Base-by-base conservation (phyloP, 2,329 filamentous ascomycete genomes). In the Epichloe sp. region DNA sequence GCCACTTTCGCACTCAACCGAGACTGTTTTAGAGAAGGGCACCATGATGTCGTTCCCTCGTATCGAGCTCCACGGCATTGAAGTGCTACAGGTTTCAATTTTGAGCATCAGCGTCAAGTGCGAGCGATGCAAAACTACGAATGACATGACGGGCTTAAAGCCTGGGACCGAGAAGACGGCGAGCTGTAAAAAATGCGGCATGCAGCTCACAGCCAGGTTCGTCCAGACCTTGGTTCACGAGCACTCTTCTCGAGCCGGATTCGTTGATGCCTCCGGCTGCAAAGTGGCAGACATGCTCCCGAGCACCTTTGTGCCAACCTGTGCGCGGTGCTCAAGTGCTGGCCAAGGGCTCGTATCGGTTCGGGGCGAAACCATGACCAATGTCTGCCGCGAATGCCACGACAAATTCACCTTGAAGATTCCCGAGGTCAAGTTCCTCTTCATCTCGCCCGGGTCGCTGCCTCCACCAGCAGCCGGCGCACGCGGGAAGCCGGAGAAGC, bases 331-430 rank as follows among this genome's bases (percentile, higher is more conserved):
- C 67, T 93, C 87, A 34, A 85, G 82, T 0, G 60, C 79, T 1
- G 79, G 82, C 55, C 76, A 77, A 4, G 86, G 85, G 1, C 75
- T 93, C 36, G 75, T 83, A 15, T 82, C 85, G 4, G 85, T 91
- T 5, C 76, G 84, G 26, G 86, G 86, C 44, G 86, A 91, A 53
- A 79, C 79, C 17, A 78, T 80, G 21, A 82, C 81, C 60, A 86
- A 88, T 53, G 77, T 88, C 38, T 94, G 88, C 67, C 80, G 87
- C 47, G 78, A 85, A 59, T 94, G 88, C 63, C 87, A 93, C 70
- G 74, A 75, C 49, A 85, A 83, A 63, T 90, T 93, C 77, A 85
- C 79, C 15, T 87, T 93, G 68, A 83, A 82, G 63, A 79, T 93
- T 45, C 84, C 85, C 23, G 82, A 88, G 55, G 78, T 89, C 55